Conservation (phyloP, 192 early-diverging fungal genomes). For the Coemansia sp. region DNA sequence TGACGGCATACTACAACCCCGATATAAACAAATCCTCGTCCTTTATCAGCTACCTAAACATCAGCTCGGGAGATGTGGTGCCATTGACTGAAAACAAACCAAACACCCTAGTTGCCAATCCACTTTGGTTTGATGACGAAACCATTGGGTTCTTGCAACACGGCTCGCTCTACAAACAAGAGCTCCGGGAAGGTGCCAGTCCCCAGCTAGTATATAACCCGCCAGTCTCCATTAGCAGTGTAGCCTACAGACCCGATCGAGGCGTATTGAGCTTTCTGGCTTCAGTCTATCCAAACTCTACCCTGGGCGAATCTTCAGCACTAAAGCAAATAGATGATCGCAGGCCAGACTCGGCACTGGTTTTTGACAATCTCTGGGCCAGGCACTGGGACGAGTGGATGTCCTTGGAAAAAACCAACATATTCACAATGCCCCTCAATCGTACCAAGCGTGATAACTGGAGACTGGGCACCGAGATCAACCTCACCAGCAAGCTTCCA, state of each 20-base stretch:
- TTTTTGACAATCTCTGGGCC: conserved; percentile 66
- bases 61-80: conserved; percentile 16
- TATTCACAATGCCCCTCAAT: conserved; percentile 51
- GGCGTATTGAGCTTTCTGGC: conserved; percentile 19
- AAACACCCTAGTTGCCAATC: conserved; percentile 15
- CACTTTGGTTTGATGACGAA: conserved; percentile 30
- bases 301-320: conserved; percentile 51
- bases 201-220: conserved; percentile 16
- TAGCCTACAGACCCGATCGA: conserved; percentile 4
- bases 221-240: conserved; percentile 19
- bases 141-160: conserved; percentile 18
- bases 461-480: conserved; percentile 21
- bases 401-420: conserved; percentile 54
- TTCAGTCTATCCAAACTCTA: conserved; percentile 17
- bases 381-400: conserved; percentile 74
- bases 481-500: conserved; percentile 28
- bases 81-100: conserved; percentile 17
- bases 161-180: conserved; percentile 19
- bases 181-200: conserved; percentile 6
- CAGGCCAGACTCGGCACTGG: conserved; percentile 55
- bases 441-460: conserved; percentile 16
- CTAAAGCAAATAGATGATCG: conserved; percentile 33
- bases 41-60: conserved; percentile 16
- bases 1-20: conserved; percentile 18
- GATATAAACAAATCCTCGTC: conserved; percentile 17